phyloP scores from a whole-genome alignment of 2,329 filamentous ascomycete species.

The Colletotrichum simmondsii region DNA sequence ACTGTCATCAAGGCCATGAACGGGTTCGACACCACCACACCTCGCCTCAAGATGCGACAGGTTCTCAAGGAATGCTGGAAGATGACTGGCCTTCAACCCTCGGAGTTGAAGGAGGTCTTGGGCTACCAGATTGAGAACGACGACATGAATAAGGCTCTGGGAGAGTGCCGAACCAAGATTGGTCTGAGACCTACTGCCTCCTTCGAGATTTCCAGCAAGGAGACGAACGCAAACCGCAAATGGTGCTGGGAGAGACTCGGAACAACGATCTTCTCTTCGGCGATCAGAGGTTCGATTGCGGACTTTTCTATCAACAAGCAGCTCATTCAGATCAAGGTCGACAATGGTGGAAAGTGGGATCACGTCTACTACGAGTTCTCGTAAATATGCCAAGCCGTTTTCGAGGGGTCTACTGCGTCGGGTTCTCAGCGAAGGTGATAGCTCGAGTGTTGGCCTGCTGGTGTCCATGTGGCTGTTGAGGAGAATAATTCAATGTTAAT shows the following conservation, averaged over 20 bases:
- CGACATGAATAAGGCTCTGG: neutral
- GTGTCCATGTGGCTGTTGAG: fast-evolving
- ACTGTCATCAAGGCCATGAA: slow-evolving; percentile 15
- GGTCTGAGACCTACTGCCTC: neutral
- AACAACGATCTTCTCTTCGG: neutral
- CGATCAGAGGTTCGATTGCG: neutral
- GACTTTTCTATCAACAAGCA: slow-evolving; percentile 3
- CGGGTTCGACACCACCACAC: neutral
- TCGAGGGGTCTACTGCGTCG: neutral
- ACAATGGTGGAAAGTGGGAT: neutral
- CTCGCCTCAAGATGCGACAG: slow-evolving; percentile 4
- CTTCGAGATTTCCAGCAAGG: neutral
- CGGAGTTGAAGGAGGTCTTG: neutral
- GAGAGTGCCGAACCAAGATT: neutral
- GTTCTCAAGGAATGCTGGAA: slow-evolving; percentile 12
- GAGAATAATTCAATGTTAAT: neutral
- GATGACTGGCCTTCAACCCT: neutral
- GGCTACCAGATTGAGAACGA: neutral
- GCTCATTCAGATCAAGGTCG: neutral
- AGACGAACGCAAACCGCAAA: neutral
- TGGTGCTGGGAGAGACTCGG: neutral
- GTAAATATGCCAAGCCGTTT: neutral
- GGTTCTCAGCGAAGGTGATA: neutral
- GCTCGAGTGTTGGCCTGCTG: neutral
- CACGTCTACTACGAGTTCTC: neutral